Conservation (phyloP, 352 stramenopile genomes). For the Stramenopiles sp. region DNA sequence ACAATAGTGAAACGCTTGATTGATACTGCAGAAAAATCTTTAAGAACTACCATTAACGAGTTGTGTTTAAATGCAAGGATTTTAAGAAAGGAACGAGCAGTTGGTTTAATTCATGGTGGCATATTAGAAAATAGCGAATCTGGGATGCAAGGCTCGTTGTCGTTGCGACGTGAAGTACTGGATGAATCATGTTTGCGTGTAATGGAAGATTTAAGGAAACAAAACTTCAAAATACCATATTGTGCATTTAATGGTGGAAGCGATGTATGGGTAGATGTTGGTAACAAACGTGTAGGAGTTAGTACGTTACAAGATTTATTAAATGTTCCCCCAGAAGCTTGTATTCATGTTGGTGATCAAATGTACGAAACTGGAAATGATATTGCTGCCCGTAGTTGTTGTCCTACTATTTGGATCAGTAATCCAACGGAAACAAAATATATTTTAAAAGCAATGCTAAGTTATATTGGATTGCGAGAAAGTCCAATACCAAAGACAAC, state of each 20-base stretch:
- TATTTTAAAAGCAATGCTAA: slow-evolving; percentile 72
- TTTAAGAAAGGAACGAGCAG: slow-evolving; percentile 70
- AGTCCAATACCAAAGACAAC: too few relatives aligned
- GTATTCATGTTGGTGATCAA: slow-evolving; percentile 81
- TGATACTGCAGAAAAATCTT: slow-evolving; percentile 44
- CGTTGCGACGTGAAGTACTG: slow-evolving; percentile 43
- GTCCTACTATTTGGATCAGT: slow-evolving; percentile 82
- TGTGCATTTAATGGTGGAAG: slow-evolving; percentile 87
- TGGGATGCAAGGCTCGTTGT: too few relatives aligned
- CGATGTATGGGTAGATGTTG: slow-evolving; percentile 84
- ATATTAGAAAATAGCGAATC: slow-evolving; percentile 42
- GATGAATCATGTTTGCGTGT: slow-evolving; percentile 77
- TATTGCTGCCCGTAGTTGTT: slow-evolving; percentile 61
- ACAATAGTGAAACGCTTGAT: slow-evolving; percentile 53
- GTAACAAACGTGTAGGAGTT: slow-evolving; percentile 84
- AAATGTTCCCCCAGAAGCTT: slow-evolving; percentile 31
- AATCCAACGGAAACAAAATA: slow-evolving; percentile 77
- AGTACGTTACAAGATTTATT: slow-evolving; percentile 62
- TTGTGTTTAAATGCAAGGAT: slow-evolving; percentile 57
- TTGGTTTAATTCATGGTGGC: slow-evolving; percentile 62
- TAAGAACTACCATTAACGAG: slow-evolving; percentile 43
- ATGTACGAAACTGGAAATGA: slow-evolving; percentile 57
- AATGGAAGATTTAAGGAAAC: slow-evolving; percentile 47
- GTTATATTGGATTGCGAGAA: slow-evolving; percentile 9
- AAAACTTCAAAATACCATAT: slow-evolving; percentile 51